These are phyloP conservation scores for Pseudocercospora macadamiae DNA, from an alignment of 2,329 filamentous ascomycete genomes.

Conservation along the genomic window DNA sequence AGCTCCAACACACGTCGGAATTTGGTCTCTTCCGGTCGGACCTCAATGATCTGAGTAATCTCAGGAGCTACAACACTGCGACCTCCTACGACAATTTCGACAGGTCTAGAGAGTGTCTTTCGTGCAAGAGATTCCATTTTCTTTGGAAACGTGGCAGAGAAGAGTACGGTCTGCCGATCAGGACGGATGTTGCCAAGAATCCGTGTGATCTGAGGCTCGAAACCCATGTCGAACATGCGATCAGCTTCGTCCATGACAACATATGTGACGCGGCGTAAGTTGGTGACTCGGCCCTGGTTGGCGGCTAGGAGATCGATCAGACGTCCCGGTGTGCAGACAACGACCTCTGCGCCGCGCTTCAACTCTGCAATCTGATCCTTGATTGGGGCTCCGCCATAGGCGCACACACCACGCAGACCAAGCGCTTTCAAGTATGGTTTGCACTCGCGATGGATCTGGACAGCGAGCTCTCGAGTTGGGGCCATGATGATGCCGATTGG, in stretches of 20 bases:
- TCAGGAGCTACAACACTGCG: slow-evolving; percentile 69
- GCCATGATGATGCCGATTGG: slow-evolving; percentile 89
- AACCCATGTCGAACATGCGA: slow-evolving; percentile 99
- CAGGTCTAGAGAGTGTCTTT: slow-evolving; percentile 80
- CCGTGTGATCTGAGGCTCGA: slow-evolving; percentile 97
- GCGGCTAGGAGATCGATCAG: slow-evolving; percentile 94
- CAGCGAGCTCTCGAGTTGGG: slow-evolving; percentile 89
- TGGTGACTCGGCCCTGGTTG: slow-evolving; percentile 92
- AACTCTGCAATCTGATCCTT: slow-evolving; percentile 97
- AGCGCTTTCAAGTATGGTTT: slow-evolving; percentile 91
- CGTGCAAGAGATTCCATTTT: slow-evolving; percentile 90
- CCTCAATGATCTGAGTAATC: slow-evolving; percentile 90
- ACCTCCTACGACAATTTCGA: slow-evolving; percentile 91
- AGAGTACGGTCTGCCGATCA: slow-evolving; percentile 90
- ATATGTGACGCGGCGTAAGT: slow-evolving; percentile 85
- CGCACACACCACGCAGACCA: slow-evolving; percentile 82
- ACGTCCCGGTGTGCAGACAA: slow-evolving; percentile 91
- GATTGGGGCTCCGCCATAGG: slow-evolving; percentile 92
- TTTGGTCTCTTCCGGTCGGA: slow-evolving; percentile 79
- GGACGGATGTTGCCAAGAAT: slow-evolving; percentile 90
- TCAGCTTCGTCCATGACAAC: slow-evolving; percentile 96
- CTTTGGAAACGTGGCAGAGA: slow-evolving; percentile 93
- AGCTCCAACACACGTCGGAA: slow-evolving; percentile 83
- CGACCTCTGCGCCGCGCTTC: slow-evolving; percentile 91
- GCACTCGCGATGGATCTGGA: slow-evolving; percentile 92